These are phyloP conservation scores for Lentinus brumalis DNA, from an alignment of 768 basidiomycete species.

Conservation along the genomic window DNA sequence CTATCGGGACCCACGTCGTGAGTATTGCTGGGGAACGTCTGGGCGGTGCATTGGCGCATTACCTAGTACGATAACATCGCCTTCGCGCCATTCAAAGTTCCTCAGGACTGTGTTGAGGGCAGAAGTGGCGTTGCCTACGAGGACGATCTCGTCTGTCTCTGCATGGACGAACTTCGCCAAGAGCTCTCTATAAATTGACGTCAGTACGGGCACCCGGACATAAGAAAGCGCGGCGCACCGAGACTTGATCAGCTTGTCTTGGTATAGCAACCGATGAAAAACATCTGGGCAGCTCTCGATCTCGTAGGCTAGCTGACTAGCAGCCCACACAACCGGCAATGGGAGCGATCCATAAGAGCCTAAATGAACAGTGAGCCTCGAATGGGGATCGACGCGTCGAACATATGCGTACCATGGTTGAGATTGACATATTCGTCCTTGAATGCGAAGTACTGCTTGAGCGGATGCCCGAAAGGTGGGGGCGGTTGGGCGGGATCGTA, in stretches of 20 bases:
- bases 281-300: slow-evolving; percentile 24
- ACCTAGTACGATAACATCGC: slow-evolving; percentile 60
- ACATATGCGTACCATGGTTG: slow-evolving; percentile 52
- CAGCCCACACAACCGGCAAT: slow-evolving; percentile 19
- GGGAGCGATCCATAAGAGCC: slow-evolving; percentile 26
- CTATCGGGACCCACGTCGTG: slow-evolving; percentile 3
- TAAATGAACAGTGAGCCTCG: not conserved
- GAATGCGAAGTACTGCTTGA: slow-evolving; percentile 56
- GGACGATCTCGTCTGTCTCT: slow-evolving; percentile 56
- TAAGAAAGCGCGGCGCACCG: slow-evolving; percentile 2
- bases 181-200: slow-evolving; percentile 41
- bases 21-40: not conserved
- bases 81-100: slow-evolving; percentile 67
- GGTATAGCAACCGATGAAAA: slow-evolving; percentile 17
- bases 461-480: slow-evolving; percentile 56
- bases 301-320: slow-evolving; percentile 2
- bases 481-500: slow-evolving; percentile 29
- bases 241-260: slow-evolving; percentile 12
- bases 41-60: no score
- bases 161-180: slow-evolving; percentile 54
- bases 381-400: not conserved
- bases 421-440: slow-evolving; percentile 63
- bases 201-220: not conserved
- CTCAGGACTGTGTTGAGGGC: slow-evolving; percentile 67
- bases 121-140: slow-evolving; percentile 62